These are phyloP conservation scores for Mesostigma viride DNA, from an alignment of 139 green algal species.

Conservation along the genomic window DNA sequence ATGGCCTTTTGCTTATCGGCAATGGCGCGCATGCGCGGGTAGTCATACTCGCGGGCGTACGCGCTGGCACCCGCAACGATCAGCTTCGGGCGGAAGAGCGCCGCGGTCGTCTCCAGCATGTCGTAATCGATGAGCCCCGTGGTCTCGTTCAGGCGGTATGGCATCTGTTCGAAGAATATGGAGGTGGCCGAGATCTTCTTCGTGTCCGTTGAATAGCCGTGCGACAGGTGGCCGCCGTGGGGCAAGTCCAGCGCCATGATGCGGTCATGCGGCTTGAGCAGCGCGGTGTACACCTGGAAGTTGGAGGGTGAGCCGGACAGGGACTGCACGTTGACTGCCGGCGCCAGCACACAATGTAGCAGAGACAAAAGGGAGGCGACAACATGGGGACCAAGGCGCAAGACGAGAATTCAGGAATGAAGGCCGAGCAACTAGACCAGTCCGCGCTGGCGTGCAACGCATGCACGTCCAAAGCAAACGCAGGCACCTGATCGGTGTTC, in stretches of 20 bases:
- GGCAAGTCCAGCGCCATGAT: constrained; percentile 98
- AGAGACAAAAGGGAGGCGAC: too few species aligned
- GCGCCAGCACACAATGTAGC: background rate
- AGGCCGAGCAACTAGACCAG: background rate
- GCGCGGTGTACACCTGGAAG: constrained; percentile 95
- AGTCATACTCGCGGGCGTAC: constrained; percentile 90
- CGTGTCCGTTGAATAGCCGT: constrained; percentile 89
- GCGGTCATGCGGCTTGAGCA: constrained; percentile 92
- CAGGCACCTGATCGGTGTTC: too few species aligned
- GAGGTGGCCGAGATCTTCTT: constrained; percentile 96
- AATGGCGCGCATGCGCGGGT: constrained; percentile 71
- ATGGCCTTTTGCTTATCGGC: constrained; percentile 42
- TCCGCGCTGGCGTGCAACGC: background rate
- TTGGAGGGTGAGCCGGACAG: constrained; percentile 92
- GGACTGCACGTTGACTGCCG: constrained; percentile 68
- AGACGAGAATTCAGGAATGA: background rate
- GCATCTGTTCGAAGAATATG: constrained; percentile 96
- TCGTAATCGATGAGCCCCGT: constrained; percentile 96
- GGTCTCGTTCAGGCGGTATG: constrained; percentile 87
- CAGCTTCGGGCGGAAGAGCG: constrained; percentile 48
- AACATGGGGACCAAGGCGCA: too few species aligned
- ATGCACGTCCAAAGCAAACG: background rate
- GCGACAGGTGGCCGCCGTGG: constrained; percentile 89
- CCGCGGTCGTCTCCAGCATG: constrained; percentile 32
- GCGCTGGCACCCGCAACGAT: constrained; percentile 87